Conservation (phyloP, 2,329 filamentous ascomycete genomes). For the Xylaria sp. region DNA sequence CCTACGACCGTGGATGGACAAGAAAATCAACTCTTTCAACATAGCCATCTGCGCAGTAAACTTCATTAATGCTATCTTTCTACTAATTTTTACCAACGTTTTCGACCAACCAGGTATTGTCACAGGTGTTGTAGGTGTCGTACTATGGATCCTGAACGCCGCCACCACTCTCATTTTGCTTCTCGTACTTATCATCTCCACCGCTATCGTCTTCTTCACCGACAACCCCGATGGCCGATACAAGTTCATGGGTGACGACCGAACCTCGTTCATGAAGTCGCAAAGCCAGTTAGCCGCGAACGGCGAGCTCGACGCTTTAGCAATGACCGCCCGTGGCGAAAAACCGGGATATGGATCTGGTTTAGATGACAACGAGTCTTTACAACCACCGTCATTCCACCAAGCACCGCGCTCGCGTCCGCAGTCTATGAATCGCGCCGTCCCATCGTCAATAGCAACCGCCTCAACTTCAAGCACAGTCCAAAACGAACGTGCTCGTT, state of each 20-base stretch:
- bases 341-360: slow-evolving; percentile 68
- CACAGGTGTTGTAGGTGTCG: slow-evolving; percentile 86
- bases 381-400: slow-evolving; percentile 67
- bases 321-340: slow-evolving; percentile 88
- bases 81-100: slow-evolving; percentile 87
- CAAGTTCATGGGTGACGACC: slow-evolving; percentile 95
- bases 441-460: slow-evolving; percentile 30
- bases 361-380: slow-evolving; percentile 74
- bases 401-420: slow-evolving; percentile 55
- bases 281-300: slow-evolving; percentile 80
- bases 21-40: slow-evolving; percentile 97
- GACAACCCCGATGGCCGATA: slow-evolving; percentile 96
- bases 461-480: slow-evolving; percentile 39
- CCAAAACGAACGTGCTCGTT: slow-evolving; percentile 53
- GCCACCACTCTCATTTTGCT: slow-evolving; percentile 84
- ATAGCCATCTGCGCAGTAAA: slow-evolving; percentile 91
- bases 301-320: slow-evolving; percentile 90
- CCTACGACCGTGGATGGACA: slow-evolving; percentile 96
- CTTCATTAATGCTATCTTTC: slow-evolving; percentile 89
- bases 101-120: slow-evolving; percentile 87
- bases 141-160: slow-evolving; percentile 90
- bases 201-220: slow-evolving; percentile 78
- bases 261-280: slow-evolving; percentile 97
- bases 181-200: slow-evolving; percentile 82
- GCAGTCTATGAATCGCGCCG: slow-evolving; percentile 31